Percentiles rank a stretch among this genome's conserved stretches.
Evolutionary conservation across 768 basidiomycete species (phyloP).

Genomic region (Tephrocybe sp.): DNA sequence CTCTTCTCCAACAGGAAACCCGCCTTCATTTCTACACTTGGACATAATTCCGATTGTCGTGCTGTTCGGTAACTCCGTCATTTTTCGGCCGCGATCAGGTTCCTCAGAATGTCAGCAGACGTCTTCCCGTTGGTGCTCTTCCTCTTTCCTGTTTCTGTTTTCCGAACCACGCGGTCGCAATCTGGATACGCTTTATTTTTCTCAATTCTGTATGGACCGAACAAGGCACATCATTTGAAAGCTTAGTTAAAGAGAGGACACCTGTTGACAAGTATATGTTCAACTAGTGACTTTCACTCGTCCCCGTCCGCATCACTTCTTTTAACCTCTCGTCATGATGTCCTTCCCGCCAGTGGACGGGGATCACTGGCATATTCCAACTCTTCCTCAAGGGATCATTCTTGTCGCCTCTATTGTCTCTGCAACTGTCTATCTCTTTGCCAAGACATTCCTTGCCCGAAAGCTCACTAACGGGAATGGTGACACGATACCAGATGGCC

Average conservation of each 20-base stretch:
- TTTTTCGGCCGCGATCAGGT: constrained; percentile 7
- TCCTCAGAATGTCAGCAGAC: constrained; percentile 12
- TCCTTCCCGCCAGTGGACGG: constrained; percentile 6
- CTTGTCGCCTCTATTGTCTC: constrained; percentile 25
- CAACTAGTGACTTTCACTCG: not conserved
- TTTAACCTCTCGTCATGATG: constrained; percentile 12
- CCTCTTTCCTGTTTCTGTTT: not conserved
- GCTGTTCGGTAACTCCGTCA: constrained; percentile 7
- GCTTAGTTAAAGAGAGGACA: constrained; percentile 8
- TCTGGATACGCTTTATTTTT: not conserved
- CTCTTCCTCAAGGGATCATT: constrained; percentile 18
- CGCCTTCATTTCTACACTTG: constrained; percentile 3
- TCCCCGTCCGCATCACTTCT: constrained; percentile 5
- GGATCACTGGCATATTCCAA: constrained; percentile 12
- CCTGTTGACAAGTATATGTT: not conserved
- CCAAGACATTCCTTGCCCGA: constrained; percentile 7
- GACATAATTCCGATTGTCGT: constrained; percentile 11
- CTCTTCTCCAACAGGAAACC: constrained; percentile 14
- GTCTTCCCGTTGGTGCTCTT: constrained; percentile 3
- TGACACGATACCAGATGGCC: constrained; percentile 22
- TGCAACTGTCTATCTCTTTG: constrained; percentile 20
- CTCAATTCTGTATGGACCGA: constrained; percentile 2
- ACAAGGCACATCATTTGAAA: constrained; percentile 7
- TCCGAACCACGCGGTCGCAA: constrained; percentile 10
- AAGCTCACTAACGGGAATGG: constrained; percentile 16